Percentiles rank a stretch among this genome's conserved stretches.
phyloP scores from a whole-genome alignment of 495 filamentous ascomycete genomes.

The Penicillium ochrochloron region DNA sequence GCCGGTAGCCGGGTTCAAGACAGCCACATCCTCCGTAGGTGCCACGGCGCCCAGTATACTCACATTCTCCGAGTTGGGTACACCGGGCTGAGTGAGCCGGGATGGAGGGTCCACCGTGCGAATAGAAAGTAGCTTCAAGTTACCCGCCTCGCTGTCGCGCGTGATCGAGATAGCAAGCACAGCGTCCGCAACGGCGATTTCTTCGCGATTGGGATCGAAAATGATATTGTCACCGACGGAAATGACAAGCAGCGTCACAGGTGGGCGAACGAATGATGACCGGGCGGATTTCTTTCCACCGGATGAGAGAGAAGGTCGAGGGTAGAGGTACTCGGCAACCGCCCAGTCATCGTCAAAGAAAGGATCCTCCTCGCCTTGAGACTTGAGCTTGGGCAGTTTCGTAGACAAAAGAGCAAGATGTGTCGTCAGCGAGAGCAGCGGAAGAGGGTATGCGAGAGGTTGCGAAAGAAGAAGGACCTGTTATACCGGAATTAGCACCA shows the following conservation, averaged over 20 bases:
- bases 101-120: conserved; percentile 73
- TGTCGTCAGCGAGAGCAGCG: conserved; percentile 88
- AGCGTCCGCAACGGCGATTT: conserved; percentile 88
- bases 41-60: conserved; percentile 57
- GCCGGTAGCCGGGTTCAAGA: conserved; percentile 41
- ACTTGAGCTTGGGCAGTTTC: conserved; percentile 80
- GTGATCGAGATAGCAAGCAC: conserved; percentile 79
- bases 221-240: conserved; percentile 85
- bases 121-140: conserved; percentile 61
- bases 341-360: conserved; percentile 99
- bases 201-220: conserved; percentile 88
- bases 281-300: conserved; percentile 6
- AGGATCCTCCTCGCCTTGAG: conserved; percentile 89
- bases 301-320: conserved; percentile 40
- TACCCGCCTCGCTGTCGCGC: conserved; percentile 35
- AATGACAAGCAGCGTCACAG: conserved; percentile 88
- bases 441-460: conserved; percentile 87
- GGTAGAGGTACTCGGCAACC: conserved; percentile 76
- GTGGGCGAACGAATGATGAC: conserved; percentile 58
- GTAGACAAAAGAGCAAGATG: conserved; percentile 94
- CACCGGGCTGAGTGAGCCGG: conserved; percentile 69
- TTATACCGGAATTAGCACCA: conserved; percentile 1
- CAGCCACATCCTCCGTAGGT: conserved; percentile 30
- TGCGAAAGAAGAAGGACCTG: conserved; percentile 93
- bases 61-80: conserved; percentile 70